These are phyloP conservation scores for Physaria fendleri DNA, from an alignment of 345 rosid species.

Conservation along the genomic window DNA sequence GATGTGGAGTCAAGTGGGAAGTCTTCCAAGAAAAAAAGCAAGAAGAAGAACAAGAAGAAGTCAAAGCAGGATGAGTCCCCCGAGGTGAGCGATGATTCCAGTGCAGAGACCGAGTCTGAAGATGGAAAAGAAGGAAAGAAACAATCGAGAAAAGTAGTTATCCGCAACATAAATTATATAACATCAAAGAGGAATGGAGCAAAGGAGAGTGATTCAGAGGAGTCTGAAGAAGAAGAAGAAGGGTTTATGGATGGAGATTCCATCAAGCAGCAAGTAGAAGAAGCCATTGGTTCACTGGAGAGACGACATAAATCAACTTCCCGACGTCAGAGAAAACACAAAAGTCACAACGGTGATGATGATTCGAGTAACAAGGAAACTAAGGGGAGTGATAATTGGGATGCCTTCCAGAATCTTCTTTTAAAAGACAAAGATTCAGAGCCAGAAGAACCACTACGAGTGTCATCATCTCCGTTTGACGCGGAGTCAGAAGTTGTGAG, in stretches of 20 bases:
- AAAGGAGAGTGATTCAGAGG: slow-evolving; percentile 45
- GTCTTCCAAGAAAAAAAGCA: slow-evolving; percentile 57
- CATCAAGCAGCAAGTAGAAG: slow-evolving; percentile 75
- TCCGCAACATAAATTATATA: slow-evolving; percentile 91
- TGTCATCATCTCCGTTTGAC: slow-evolving; percentile 27
- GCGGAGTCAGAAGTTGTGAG: slow-evolving; percentile 38
- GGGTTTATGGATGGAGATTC: slow-evolving; percentile 58
- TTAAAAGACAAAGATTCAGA: slow-evolving; percentile 50
- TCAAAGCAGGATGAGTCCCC: slow-evolving; percentile 49
- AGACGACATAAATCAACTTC: slow-evolving; percentile 55
- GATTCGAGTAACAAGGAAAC: slow-evolving; percentile 38
- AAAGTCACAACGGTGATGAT: slow-evolving; percentile 28
- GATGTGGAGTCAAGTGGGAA: slow-evolving; percentile 54
- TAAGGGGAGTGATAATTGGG: slow-evolving; percentile 59
- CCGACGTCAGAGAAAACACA: slow-evolving; percentile 45
- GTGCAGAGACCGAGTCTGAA: slow-evolving; percentile 35
- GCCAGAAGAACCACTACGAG: slow-evolving; percentile 31
- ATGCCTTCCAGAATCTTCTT: slow-evolving; percentile 80
- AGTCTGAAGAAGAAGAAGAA: slow-evolving; percentile 48
- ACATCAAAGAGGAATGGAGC: slow-evolving; percentile 74
- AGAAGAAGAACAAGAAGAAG: slow-evolving; percentile 31
- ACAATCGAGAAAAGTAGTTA: slow-evolving; percentile 80
- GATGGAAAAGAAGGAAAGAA: slow-evolving; percentile 46
- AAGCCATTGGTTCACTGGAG: slow-evolving; percentile 75
- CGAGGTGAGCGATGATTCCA: slow-evolving; percentile 32